Conservation (phyloP, 2,329 filamentous ascomycete species). For the Talaromyces piceae region DNA sequence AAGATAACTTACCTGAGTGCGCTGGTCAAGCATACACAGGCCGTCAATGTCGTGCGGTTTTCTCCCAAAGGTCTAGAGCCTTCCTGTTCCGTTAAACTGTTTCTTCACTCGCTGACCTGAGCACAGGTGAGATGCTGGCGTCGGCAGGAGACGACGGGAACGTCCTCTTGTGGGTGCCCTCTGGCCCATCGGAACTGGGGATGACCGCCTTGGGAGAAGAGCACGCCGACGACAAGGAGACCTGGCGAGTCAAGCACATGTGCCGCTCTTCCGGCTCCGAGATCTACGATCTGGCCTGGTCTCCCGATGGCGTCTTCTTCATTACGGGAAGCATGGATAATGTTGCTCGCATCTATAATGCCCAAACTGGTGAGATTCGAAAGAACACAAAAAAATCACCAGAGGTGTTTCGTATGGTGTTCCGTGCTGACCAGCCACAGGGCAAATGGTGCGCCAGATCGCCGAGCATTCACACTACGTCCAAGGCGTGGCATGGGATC, state of each 20-base stretch:
- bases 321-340: conserved; percentile 99
- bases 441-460: conserved; percentile 75
- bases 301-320: conserved; percentile 91
- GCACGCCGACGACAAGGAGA: conserved; percentile 84
- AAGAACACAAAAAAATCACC: too few relatives aligned
- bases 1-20: conserved; percentile 90
- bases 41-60: conserved; percentile 96
- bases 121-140: conserved; percentile 76
- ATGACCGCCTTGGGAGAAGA: conserved; percentile 72
- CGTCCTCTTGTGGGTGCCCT: conserved; percentile 90
- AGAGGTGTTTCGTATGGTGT: too few relatives aligned
- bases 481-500: conserved; percentile 97
- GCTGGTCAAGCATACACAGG: conserved; percentile 86
- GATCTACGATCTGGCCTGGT: conserved; percentile 98
- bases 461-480: conserved; percentile 98
- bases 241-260: conserved; percentile 97
- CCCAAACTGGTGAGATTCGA: conserved; percentile 66
- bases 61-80: conserved; percentile 68
- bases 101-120: conserved; percentile 17
- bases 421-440: conserved; percentile 24
- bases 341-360: conserved; percentile 92
- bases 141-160: conserved; percentile 97
- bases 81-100: background rate
- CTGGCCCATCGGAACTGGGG: conserved; percentile 74
- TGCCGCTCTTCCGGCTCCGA: conserved; percentile 89